Conservation (phyloP, 257 asterid species). For the Cynanchum wilfordii region DNA sequence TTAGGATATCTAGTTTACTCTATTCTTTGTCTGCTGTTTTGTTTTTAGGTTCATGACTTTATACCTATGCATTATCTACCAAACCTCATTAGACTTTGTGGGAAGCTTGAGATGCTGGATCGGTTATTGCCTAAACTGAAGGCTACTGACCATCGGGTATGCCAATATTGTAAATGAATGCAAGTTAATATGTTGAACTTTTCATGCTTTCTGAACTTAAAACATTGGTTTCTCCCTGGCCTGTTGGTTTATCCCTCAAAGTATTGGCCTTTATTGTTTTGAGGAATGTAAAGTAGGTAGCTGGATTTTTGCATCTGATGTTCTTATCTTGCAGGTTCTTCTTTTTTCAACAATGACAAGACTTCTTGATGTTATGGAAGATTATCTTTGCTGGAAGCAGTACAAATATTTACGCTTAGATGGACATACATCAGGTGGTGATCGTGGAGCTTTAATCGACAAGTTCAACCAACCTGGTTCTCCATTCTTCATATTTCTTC, state of each 20-base stretch:
- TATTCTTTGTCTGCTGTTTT: background rate
- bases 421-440: constrained; percentile 99
- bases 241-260: no score
- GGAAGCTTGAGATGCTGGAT: constrained; percentile 99
- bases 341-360: constrained; percentile 99
- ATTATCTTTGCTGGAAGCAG: constrained; percentile 94
- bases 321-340: constrained; percentile 60
- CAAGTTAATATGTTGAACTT: constrained; percentile 1
- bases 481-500: constrained; percentile 90
- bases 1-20: background rate
- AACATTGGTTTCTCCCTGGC: background rate
- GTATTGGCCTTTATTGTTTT: background rate
- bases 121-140: constrained; percentile 87
- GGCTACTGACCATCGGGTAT: constrained; percentile 99
- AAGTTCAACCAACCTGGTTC: constrained; percentile 75
- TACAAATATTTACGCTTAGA: constrained; percentile 89
- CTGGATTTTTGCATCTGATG: background rate
- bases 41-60: constrained; percentile 69
- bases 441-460: constrained; percentile 91
- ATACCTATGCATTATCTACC: constrained; percentile 95
- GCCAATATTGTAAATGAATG: constrained; percentile 4
- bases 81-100: constrained; percentile 76
- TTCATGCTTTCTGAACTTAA: constrained; percentile 8
- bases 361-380: constrained; percentile 98
- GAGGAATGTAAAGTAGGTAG: background rate